Conservation (phyloP, 164 flowering plant genomes). For the Paratinospora sagittata region DNA sequence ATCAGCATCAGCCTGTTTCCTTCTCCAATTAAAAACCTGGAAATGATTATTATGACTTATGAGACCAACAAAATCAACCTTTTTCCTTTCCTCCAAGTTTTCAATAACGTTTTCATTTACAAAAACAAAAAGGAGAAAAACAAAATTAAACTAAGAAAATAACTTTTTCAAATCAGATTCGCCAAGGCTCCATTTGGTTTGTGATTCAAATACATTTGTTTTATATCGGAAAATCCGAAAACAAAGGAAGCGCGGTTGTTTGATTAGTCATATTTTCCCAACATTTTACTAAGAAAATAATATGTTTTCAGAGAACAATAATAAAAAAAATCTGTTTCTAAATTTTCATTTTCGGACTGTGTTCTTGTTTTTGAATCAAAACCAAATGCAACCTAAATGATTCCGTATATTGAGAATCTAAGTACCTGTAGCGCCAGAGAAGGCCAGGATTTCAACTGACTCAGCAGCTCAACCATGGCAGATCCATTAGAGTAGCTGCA, state of each 20-base stretch:
- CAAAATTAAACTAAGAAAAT: too few species aligned
- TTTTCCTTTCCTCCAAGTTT: background rate
- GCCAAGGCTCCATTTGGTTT: too few species aligned
- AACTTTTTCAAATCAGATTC: too few species aligned
- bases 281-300: too few species aligned
- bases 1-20: conserved; percentile 24
- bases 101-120: background rate
- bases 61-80: background rate
- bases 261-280: too few species aligned
- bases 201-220: too few species aligned
- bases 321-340: background rate
- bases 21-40: conserved; percentile 81
- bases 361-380: background rate
- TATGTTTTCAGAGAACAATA: background rate
- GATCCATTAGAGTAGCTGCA: conserved; percentile 30
- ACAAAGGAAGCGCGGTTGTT: too few species aligned
- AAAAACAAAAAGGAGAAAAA: background rate
- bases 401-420: background rate
- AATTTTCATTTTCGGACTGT: too few species aligned
- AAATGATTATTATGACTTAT: background rate
- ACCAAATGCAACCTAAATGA: background rate
- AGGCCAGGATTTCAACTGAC: conserved; percentile 36
- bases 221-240: too few species aligned
- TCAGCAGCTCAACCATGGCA: conserved; percentile 49
- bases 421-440: conserved; percentile 49